phyloP scores from a whole-genome alignment of 2,329 filamentous ascomycete genomes.

The Alternaria rosae region DNA sequence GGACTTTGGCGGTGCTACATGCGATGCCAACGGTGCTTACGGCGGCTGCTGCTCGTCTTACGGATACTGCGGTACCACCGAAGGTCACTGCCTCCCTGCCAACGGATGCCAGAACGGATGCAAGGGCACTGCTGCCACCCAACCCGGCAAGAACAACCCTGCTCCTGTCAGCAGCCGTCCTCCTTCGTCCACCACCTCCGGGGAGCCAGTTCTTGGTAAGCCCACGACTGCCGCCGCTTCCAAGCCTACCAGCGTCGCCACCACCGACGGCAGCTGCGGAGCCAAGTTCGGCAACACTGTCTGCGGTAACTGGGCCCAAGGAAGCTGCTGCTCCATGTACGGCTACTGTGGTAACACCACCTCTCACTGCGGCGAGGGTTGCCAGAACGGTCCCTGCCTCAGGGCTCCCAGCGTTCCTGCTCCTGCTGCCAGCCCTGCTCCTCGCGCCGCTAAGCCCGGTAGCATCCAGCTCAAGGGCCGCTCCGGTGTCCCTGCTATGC shows the following conservation, averaged over 20 bases:
- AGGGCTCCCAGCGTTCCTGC: conserved; percentile 50
- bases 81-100: conserved; percentile 47
- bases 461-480: conserved; percentile 60
- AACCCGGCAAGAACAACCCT: conserved; percentile 10
- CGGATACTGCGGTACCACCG: conserved; percentile 48
- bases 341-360: conserved; percentile 62
- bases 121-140: conserved; percentile 30
- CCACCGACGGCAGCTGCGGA: conserved; percentile 64
- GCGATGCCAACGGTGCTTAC: conserved; percentile 50
- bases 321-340: conserved; percentile 65
- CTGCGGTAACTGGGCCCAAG: conserved; percentile 62
- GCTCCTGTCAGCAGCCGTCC: conserved; percentile 33
- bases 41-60: conserved; percentile 52
- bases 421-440: conserved; percentile 56
- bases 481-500: conserved; percentile 70
- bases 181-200: conserved; percentile 43
- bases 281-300: conserved; percentile 57
- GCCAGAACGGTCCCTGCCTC: conserved; percentile 61
- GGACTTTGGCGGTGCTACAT: conserved; percentile 50
- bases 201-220: conserved; percentile 49
- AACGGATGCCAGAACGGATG: conserved; percentile 54
- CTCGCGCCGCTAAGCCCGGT: conserved; percentile 55
- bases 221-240: conserved; percentile 27
- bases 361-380: conserved; percentile 64
- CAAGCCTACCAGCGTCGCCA: conserved; percentile 41